Evolutionary conservation across 129 eudicot genomes (phyloP), one percentile per base, ranked within the genome.

Genomic region (Arctium lappa): DNA sequence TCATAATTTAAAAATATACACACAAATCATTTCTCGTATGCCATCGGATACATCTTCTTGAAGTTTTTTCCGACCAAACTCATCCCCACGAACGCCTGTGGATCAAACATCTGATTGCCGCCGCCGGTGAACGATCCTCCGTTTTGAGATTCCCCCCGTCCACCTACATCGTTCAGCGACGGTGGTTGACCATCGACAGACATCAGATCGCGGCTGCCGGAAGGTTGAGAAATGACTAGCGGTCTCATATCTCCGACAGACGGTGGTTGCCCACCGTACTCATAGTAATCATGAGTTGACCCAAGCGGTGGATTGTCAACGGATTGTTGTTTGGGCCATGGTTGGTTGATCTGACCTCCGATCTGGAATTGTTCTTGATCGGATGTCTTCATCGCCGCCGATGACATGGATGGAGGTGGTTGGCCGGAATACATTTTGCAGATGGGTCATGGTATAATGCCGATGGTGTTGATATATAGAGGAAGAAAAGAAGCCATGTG

Each of bases 41-140:
- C 38, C 56, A 5, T 56, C 79, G 69, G 68, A 36, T 60, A 27
- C 3, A 30, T 34, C 9, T 11, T 36, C 12, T 9, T 36, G 72
- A 77, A 77, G 4, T 36, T 36, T 4, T 9, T 60, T 34, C 80
- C 72, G 12, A 70, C 66, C 80, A 77, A 77, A 77, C 80, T 77
- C 72, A 60, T 34, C 34, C 80, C 80, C 0, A 32, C 72, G 1
- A 56, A 16, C 0, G 22, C 80, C 10, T 60, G 32, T 77, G 3
- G 9, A 65, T 36, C 72, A 10, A 42, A 12, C 27, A 18, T 27
- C 53, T 9, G 53, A n/a, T 37, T 8, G n/a, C 72, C 22, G 32
- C 36, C 7, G 16, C 34, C 72, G n/a, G 70, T 34, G 18, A 73
- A 38, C 7, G 80, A 9, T 8, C 18, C 12, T 8, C 80, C 53